These are phyloP conservation scores for Amanita jacksonii DNA, from an alignment of 768 basidiomycete species.

Conservation along the genomic window DNA sequence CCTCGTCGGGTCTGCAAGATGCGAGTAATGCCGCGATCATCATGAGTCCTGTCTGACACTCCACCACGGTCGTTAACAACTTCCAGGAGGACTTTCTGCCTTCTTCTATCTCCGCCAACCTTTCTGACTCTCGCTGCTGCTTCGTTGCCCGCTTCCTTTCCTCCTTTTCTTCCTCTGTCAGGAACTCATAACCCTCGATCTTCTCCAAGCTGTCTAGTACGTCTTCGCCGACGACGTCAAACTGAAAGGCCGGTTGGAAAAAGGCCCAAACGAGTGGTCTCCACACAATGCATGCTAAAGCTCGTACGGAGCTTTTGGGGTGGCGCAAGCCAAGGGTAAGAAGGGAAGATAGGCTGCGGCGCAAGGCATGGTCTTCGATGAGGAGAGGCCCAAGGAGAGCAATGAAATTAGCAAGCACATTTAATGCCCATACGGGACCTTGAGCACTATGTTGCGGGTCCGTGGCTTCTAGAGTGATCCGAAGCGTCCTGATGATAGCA, in stretches of 20 bases:
- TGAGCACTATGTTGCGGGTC: constrained; percentile 58
- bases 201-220: constrained; percentile 14
- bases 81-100: constrained; percentile 31
- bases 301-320: constrained; percentile 55
- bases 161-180: constrained; percentile 21
- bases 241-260: constrained; percentile 40
- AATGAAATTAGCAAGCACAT: constrained; percentile 54
- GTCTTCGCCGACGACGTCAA: constrained; percentile 20
- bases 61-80: constrained; percentile 41
- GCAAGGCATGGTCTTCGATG: constrained; percentile 32
- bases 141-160: constrained; percentile 6
- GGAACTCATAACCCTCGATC: constrained; percentile 19
- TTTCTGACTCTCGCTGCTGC: constrained; percentile 10
- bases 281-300: constrained; percentile 56
- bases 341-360: constrained; percentile 38
- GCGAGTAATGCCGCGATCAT: constrained; percentile 47
- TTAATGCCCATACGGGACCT: constrained; percentile 71
- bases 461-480: constrained; percentile 44
- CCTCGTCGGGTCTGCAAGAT: constrained; percentile 13
- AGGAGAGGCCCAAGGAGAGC: constrained; percentile 55
- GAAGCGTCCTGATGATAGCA: constrained; percentile 53
- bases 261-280: constrained; percentile 57
- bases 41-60: constrained; percentile 38
- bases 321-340: constrained; percentile 49
- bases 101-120: constrained; percentile 17